Percentiles rank a stretch among this genome's conserved stretches.
Conservation (phyloP, 768 basidiomycete genomes). For the Leucosporidium creatinivorum region DNA sequence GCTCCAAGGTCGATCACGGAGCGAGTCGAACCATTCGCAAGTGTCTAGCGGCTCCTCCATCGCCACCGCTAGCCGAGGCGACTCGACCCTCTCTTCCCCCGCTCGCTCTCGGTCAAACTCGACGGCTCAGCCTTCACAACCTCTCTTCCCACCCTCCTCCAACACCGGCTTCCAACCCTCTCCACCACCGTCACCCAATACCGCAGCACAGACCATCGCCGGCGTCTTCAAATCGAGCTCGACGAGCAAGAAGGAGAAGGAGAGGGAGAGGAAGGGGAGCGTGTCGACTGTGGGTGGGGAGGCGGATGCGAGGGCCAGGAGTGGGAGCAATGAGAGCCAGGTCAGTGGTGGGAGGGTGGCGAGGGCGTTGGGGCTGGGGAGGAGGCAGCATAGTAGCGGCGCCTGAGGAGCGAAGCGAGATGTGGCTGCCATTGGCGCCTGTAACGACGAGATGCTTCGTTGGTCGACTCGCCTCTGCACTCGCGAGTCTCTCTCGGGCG, state of each 20-base stretch:
- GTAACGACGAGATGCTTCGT: too few relatives aligned
- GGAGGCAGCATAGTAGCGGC: background rate
- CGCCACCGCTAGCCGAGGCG: background rate
- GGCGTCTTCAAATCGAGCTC: background rate
- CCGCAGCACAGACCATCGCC: background rate
- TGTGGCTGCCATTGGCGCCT: too few relatives aligned
- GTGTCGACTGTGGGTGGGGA: background rate
- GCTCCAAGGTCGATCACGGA: background rate
- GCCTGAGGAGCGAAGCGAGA: too few relatives aligned
- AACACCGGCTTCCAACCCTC: background rate
- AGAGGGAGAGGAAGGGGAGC: background rate
- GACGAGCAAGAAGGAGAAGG: background rate
- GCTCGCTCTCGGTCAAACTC: background rate
- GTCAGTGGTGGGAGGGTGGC: background rate
- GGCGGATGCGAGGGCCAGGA: background rate
- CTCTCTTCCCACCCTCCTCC: background rate
- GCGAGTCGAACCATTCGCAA: background rate
- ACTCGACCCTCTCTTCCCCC: background rate
- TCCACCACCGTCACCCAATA: background rate
- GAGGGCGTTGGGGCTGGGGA: slow-evolving; percentile 1
- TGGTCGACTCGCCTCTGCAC: too few relatives aligned
- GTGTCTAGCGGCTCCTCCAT: background rate
- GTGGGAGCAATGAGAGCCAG: background rate
- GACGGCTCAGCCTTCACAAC: background rate
- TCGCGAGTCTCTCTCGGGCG: too few relatives aligned